Evolutionary conservation across 169 alveolate species (phyloP).

Genomic region (Plasmodium knowlesi): DNA sequence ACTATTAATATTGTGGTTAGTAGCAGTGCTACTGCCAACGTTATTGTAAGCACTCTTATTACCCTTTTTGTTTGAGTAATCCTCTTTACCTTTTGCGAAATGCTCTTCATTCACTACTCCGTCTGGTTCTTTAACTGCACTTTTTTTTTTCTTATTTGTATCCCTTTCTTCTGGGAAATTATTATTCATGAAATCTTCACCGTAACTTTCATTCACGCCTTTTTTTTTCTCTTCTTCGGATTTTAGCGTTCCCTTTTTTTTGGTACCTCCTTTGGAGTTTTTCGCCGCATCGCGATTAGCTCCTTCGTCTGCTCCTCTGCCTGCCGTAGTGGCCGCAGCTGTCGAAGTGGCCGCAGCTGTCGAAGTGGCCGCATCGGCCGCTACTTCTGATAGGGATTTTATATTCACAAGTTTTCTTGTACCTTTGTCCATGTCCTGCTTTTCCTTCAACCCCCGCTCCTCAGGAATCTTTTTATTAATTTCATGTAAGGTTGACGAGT

Average conservation of each 20-base stretch:
- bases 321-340: neutral
- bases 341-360: neutral
- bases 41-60: neutral
- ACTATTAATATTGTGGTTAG: conserved; percentile 22
- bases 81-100: conserved; percentile 11
- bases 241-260: conserved; percentile 6
- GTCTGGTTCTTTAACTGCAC: conserved; percentile 6
- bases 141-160: conserved; percentile 15
- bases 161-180: conserved; percentile 11
- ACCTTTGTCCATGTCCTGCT: neutral
- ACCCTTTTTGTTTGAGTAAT: conserved; percentile 3
- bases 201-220: neutral
- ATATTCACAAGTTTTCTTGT: conserved; percentile 5
- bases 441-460: conserved; percentile 12
- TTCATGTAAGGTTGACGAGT: conserved; percentile 15
- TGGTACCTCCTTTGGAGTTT: neutral
- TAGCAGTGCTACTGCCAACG: neutral
- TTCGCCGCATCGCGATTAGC: neutral
- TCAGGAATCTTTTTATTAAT: conserved; percentile 44
- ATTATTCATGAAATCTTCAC: conserved; percentile 27
- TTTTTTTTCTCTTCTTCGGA: conserved; percentile 11
- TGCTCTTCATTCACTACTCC: conserved; percentile 14
- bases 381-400: conserved; percentile 4
- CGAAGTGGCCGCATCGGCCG: neutral
- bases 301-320: neutral